phyloP scores from a whole-genome alignment of 495 filamentous ascomycete species.

The Xylaria curta region DNA sequence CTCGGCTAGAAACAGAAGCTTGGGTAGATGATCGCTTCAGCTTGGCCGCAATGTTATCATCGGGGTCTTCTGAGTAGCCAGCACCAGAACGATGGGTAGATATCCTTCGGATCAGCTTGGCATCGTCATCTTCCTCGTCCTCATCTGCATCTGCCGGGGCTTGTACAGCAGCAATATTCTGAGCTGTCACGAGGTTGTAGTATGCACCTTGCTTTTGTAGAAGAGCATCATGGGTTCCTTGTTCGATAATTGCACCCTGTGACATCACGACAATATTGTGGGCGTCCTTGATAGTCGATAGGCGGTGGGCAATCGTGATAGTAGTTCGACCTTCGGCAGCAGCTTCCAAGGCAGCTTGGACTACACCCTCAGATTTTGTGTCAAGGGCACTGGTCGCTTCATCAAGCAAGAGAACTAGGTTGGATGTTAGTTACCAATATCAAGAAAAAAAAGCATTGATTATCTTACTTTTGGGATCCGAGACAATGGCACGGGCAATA shows the following conservation, averaged over 20 bases:
- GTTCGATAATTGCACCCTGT: slow-evolving; percentile 84
- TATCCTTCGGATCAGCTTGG: slow-evolving; percentile 54
- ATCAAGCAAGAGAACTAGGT: slow-evolving; percentile 78
- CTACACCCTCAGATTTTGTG: slow-evolving; percentile 92
- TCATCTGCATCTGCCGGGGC: slow-evolving; percentile 57
- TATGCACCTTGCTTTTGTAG: slow-evolving; percentile 69
- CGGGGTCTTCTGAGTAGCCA: slow-evolving; percentile 54
- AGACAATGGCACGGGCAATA: slow-evolving; percentile 86
- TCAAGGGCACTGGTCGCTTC: slow-evolving; percentile 96
- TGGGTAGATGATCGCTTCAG: slow-evolving; percentile 68
- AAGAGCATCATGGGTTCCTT: slow-evolving; percentile 79
- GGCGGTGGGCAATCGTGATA: slow-evolving; percentile 92
- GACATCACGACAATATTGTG: slow-evolving; percentile 97
- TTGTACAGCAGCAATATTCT: slow-evolving; percentile 73
- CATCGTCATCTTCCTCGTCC: slow-evolving; percentile 54
- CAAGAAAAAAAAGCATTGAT: background rate
- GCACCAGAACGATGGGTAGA: slow-evolving; percentile 38
- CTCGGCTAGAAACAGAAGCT: slow-evolving; percentile 73
- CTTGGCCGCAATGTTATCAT: slow-evolving; percentile 63
- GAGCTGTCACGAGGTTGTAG: slow-evolving; percentile 78
- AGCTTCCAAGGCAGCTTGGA: slow-evolving; percentile 89
- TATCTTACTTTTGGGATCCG: slow-evolving; percentile 74
- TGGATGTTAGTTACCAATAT: slow-evolving; percentile 25
- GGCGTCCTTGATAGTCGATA: slow-evolving; percentile 91
- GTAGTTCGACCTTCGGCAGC: slow-evolving; percentile 92